Conservation (phyloP, 202 grass and related monocot species). For the Musa balbisiana region DNA sequence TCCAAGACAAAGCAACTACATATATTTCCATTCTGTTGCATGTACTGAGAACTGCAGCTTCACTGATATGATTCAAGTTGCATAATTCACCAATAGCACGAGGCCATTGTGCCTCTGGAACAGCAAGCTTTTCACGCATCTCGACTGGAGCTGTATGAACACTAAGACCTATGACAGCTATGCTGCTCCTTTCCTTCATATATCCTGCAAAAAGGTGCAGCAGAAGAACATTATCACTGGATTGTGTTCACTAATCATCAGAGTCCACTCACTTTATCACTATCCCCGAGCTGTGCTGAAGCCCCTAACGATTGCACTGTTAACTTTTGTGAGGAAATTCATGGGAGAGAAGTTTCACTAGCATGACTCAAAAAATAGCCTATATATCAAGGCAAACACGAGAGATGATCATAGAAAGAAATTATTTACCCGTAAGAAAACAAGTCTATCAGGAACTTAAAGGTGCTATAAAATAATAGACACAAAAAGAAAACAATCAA, state of each 20-base stretch:
- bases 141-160: background rate
- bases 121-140: slow-evolving; percentile 1
- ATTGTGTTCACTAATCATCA: too few species aligned
- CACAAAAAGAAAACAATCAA: too few species aligned
- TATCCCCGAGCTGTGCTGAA: background rate
- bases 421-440: too few species aligned
- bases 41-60: slow-evolving; percentile 3
- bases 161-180: slow-evolving; percentile 1
- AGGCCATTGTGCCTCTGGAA: background rate
- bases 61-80: slow-evolving; percentile 1
- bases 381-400: too few species aligned
- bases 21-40: slow-evolving; percentile 9
- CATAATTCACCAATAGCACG: background rate
- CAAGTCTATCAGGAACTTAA: too few species aligned
- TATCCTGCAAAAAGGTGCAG: background rate
- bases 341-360: too few species aligned
- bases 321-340: too few species aligned
- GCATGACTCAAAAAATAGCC: too few species aligned
- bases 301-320: background rate
- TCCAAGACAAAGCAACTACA: slow-evolving; percentile 1
- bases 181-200: slow-evolving; percentile 7
- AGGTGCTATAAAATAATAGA: too few species aligned
- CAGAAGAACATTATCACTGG: background rate
- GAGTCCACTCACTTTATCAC: too few species aligned
- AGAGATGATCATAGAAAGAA: too few species aligned